Base-by-base conservation (phyloP, 2,329 filamentous ascomycete genomes). In the Sphaerulina vaccinii region DNA sequence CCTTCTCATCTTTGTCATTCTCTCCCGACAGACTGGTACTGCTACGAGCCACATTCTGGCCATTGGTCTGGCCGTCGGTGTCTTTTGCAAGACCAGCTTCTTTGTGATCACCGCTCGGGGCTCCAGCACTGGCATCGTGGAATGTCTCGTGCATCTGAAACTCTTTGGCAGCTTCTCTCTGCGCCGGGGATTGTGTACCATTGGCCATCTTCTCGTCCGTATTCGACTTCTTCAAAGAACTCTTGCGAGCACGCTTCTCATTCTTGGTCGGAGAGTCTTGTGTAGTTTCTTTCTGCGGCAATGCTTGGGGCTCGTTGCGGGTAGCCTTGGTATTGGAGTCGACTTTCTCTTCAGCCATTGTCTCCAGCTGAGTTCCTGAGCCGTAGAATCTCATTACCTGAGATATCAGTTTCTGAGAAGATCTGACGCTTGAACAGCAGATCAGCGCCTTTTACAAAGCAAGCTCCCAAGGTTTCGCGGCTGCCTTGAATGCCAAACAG, bases 121-220 rank as follows among this genome's bases (percentile, higher is more conserved):
- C n/a, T 10, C 21, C 24, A 19, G 21, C 32, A 13, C 27, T 39
- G 27, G 45, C 45, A 32, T 41, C 45, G 24, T 49, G 45, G 37
- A 49, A 49, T 6, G 45, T 49, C 36, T 49, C 45, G 19, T 49
- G 45, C 45, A 49, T 49, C 18, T 41, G 45, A 18, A 37, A 49
- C 37, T 49, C 45, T 18, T 49, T 49, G 2, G 36, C 45, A 16
- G 45, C 45, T 49, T 49, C 45, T 19, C 15, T 41, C 37, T 49
- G 45, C 18, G 45, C 45, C 16, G 45, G 45, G 5, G 36, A 40
- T 27, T 41, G 45, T 1, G 45, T n/a, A n/a, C n/a, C 44, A 9
- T 38, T 48, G 21, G 16, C 19, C 22, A 38, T 23, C 24, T 41
- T 41, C 6, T 49, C 45, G 7, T 32, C 45, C 5, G 35, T 23